Evolutionary conservation across 306 rosid genomes (phyloP), one percentile per base, ranked within the genome.

Genomic region (Pterocarpus santalinus): DNA sequence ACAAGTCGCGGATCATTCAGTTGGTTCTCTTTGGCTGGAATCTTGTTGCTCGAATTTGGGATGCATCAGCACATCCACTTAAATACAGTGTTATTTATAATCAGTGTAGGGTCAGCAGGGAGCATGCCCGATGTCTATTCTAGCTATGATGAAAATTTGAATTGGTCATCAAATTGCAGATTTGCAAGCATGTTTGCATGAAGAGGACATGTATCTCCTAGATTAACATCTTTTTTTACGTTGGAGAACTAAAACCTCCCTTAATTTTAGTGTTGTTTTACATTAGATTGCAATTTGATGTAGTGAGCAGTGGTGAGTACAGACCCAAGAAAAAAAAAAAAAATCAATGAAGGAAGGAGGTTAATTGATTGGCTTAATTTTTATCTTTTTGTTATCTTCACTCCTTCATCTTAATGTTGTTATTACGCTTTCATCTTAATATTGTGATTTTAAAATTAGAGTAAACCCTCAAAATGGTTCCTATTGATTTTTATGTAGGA

Each of bases 91-190:
- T 16, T 75, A 52, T 73, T 32, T 34, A 38, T 57, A 28, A 53
- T 7, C 51, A 36, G 4, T 53, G 72, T 38, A 35, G 56, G 9
- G 14, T 49, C 52, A 61, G 76, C 76, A 75, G 22, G 72, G 41
- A 69, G 61, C 74, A 63, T 77, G 53, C 68, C 34, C 70, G 38
- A 52, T 83, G 13, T 67, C 58, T 79, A 64, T 60, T 36, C 35
- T 73, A 73, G 56, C 73, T 34, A 69, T 84, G 78, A 46, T 52
- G 58, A 64, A 68, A 64, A 53, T 69, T 75, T 85, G 67, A 69
- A 57, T 75, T 80, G 76, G 65, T 11, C 60, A 32, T 69, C 35
- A 64, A 74, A 74, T 56, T 80, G 76, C 66, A 64, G 71, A 33
- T 63, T 79, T 61, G 33, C 41, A 9, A 53, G 56, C 78, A 15